Evolutionary conservation across 2,329 filamentous ascomycete species (phyloP).

Genomic region (Fusarium torulosum): DNA sequence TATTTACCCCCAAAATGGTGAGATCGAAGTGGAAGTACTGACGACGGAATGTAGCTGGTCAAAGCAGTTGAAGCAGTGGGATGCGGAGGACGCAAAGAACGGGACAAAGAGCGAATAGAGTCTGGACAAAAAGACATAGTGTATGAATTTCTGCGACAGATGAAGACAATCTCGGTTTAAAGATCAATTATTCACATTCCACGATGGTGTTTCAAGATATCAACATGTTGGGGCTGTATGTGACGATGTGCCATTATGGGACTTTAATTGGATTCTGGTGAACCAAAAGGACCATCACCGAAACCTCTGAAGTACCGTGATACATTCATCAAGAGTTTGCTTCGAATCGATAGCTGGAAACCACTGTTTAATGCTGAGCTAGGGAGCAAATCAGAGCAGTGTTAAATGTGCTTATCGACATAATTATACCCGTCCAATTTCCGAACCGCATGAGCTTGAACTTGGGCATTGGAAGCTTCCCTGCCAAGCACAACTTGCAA

Average conservation of each 20-base stretch:
- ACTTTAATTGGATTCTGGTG: neutral
- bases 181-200: slow-evolving; percentile 3
- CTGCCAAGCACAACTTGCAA: neutral
- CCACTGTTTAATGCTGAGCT: neutral
- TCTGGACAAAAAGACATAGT: slow-evolving; percentile 32
- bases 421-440: slow-evolving; percentile 18
- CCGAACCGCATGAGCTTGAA: neutral
- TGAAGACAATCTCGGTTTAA: slow-evolving; percentile 28
- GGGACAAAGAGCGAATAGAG: slow-evolving; percentile 47
- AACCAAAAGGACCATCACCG: neutral
- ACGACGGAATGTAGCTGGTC: slow-evolving; percentile 56
- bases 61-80: slow-evolving; percentile 60
- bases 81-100: slow-evolving; percentile 57
- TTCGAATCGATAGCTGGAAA: neutral
- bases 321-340: neutral
- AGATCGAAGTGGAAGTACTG: slow-evolving; percentile 29
- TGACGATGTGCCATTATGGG: neutral
- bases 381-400: slow-evolving; percentile 30
- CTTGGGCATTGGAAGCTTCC: neutral
- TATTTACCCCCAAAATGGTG: neutral
- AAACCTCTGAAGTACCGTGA: neutral
- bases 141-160: slow-evolving; percentile 45
- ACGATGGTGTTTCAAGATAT: neutral
- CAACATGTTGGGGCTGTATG: neutral
- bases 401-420: slow-evolving; percentile 33